Conservation (phyloP, 139 green algal species). For the Chlorella sp. region DNA sequence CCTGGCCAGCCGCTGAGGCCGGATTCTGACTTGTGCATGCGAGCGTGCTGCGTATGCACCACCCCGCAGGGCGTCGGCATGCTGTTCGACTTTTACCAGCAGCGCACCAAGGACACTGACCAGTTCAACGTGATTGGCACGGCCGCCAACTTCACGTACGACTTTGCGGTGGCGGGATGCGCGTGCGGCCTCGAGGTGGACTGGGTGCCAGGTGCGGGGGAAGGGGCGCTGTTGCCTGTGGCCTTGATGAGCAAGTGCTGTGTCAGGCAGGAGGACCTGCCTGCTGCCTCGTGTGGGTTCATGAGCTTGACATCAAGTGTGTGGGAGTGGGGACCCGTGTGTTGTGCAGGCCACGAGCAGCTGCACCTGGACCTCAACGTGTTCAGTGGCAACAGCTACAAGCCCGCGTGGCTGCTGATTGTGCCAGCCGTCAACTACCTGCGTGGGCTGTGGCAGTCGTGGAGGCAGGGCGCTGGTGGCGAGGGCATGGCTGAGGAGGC, state of each 20-base stretch:
- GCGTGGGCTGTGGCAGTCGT: slow-evolving; percentile 17
- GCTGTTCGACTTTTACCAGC: slow-evolving; percentile 46
- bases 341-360: slow-evolving; percentile 16
- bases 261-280: no score
- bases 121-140: slow-evolving; percentile 18
- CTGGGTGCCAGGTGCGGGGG: slow-evolving; percentile 17
- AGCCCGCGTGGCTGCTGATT: slow-evolving; percentile 49
- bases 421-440: slow-evolving; percentile 39
- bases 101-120: slow-evolving; percentile 30
- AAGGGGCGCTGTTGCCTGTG: no score
- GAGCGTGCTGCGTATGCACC: neutral
- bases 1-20: neutral
- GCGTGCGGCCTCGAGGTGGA: slow-evolving; percentile 37
- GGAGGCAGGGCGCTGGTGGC: neutral
- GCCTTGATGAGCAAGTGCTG: no score
- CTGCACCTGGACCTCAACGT: slow-evolving; percentile 42
- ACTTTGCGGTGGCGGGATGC: slow-evolving; percentile 24
- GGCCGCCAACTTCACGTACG: slow-evolving; percentile 36
- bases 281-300: no score
- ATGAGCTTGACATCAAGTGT: no score
- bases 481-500: slow-evolving; percentile 1
- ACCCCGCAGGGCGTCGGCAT: slow-evolving; percentile 35
- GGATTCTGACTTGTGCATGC: neutral
- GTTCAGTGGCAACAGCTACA: slow-evolving; percentile 36
- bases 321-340: neutral